Conservation (phyloP, 441 rosid genomes). For the Croton laevigatus region DNA sequence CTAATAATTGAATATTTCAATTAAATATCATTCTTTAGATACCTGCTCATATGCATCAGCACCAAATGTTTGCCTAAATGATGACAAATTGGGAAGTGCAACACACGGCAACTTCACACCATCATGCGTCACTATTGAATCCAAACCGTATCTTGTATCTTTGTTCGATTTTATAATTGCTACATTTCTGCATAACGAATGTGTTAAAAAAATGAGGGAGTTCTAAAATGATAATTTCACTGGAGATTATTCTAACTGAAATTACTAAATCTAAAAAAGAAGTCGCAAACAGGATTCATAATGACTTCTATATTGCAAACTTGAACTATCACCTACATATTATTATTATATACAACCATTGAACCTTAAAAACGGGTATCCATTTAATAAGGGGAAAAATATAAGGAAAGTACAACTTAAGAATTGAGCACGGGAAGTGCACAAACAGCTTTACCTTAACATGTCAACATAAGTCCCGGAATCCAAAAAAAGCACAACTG, state of each 20-base stretch:
- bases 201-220: not conserved
- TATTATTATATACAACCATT: not conserved
- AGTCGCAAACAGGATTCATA: not conserved
- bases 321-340: no score
- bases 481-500: conserved; percentile 14
- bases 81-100: conserved; percentile 48
- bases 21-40: conserved; percentile 9
- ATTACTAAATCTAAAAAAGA: conserved; percentile 2
- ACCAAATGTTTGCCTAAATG: conserved; percentile 55
- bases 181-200: conserved; percentile 42
- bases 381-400: not conserved
- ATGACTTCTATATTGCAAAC: not conserved
- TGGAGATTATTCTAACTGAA: not conserved
- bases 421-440: not conserved
- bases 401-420: not conserved
- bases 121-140: conserved; percentile 79
- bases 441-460: conserved; percentile 10
- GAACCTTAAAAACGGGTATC: not conserved
- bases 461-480: not conserved
- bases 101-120: conserved; percentile 74
- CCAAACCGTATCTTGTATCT: conserved; percentile 67
- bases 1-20: not conserved
- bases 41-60: conserved; percentile 56
- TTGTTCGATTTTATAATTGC: conserved; percentile 73
- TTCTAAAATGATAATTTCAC: not conserved